Evolutionary conservation across 2,329 filamentous ascomycete species (phyloP).

Genomic region (Cadophora gregata): DNA sequence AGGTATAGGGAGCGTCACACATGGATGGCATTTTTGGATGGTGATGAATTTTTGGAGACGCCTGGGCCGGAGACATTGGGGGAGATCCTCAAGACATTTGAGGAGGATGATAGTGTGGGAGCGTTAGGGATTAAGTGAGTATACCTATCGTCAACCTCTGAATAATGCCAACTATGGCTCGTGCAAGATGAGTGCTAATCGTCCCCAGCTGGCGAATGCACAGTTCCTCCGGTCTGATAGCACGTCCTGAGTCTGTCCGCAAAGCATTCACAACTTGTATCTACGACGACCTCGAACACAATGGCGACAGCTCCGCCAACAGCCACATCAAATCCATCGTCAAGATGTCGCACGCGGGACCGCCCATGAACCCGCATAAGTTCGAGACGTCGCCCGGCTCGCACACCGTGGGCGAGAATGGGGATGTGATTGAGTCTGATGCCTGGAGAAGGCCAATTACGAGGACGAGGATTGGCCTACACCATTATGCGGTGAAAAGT

Average conservation of each 20-base stretch:
- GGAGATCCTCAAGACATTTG: conserved; percentile 39
- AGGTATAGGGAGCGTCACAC: conserved; percentile 39
- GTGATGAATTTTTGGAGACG: conserved; percentile 41
- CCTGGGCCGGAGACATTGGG: conserved; percentile 36
- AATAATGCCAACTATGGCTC: not conserved
- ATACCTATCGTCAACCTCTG: not conserved
- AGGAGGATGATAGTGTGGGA: conserved; percentile 39
- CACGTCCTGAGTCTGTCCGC: conserved; percentile 37
- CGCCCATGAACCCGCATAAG: conserved; percentile 37
- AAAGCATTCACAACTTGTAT: conserved; percentile 44
- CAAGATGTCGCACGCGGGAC: conserved; percentile 37
- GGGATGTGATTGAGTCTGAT: conserved; percentile 32
- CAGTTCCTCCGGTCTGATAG: conserved; percentile 40
- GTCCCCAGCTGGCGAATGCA: conserved; percentile 41
- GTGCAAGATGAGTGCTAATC: conserved; percentile 12
- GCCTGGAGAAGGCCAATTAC: conserved; percentile 42
- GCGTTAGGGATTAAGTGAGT: conserved; percentile 42
- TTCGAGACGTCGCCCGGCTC: conserved; percentile 34
- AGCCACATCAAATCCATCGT: conserved; percentile 45
- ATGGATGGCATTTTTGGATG: conserved; percentile 46
- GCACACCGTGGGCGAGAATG: conserved; percentile 41
- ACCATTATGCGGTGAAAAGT: conserved; percentile 46
- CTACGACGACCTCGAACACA: conserved; percentile 32
- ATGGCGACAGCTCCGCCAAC: conserved; percentile 38
- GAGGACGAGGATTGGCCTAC: conserved; percentile 41